These are phyloP conservation scores for Boletus fagicola DNA, from an alignment of 768 basidiomycete species.

Conservation along the genomic window DNA sequence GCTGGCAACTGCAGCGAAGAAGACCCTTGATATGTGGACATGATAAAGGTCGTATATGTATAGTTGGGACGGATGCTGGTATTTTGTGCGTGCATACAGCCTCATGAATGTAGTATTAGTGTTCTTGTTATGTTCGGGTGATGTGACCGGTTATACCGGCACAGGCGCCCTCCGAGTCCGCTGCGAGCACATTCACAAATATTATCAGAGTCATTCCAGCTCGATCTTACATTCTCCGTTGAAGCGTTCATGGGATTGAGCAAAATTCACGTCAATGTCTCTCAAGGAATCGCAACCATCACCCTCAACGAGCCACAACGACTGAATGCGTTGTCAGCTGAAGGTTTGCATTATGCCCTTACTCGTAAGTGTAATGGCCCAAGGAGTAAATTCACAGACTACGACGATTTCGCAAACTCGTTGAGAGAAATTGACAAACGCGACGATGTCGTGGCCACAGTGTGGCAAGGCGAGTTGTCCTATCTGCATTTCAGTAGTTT, in stretches of 20 bases:
- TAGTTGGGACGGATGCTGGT: not conserved
- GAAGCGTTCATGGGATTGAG: slow-evolving; percentile 34
- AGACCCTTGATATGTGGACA: slow-evolving; percentile 42
- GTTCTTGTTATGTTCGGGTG: too few species aligned
- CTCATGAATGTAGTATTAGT: too few species aligned
- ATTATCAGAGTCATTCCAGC: not conserved
- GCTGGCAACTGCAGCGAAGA: slow-evolving; percentile 40
- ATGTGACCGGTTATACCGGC: too few species aligned
- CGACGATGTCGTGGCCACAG: slow-evolving; percentile 60
- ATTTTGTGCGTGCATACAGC: too few species aligned
- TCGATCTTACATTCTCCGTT: not conserved
- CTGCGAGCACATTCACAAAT: too few species aligned
- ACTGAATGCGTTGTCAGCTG: slow-evolving; percentile 57
- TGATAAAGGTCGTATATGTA: not conserved
- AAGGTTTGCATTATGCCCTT: slow-evolving; percentile 38
- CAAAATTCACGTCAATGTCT: slow-evolving; percentile 46
- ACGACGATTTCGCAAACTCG: slow-evolving; percentile 56
- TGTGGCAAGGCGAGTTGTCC: slow-evolving; percentile 56
- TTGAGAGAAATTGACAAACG: slow-evolving; percentile 57
- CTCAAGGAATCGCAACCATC: slow-evolving; percentile 63
- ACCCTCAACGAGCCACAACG: slow-evolving; percentile 59
- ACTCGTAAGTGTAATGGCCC: not conserved
- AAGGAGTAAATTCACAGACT: slow-evolving; percentile 42
- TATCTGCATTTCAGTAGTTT: not conserved
- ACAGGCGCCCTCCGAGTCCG: too few species aligned